Conservation (phyloP, 371 early-diverging fungal genomes). For the Syncephalastrum sp. region DNA sequence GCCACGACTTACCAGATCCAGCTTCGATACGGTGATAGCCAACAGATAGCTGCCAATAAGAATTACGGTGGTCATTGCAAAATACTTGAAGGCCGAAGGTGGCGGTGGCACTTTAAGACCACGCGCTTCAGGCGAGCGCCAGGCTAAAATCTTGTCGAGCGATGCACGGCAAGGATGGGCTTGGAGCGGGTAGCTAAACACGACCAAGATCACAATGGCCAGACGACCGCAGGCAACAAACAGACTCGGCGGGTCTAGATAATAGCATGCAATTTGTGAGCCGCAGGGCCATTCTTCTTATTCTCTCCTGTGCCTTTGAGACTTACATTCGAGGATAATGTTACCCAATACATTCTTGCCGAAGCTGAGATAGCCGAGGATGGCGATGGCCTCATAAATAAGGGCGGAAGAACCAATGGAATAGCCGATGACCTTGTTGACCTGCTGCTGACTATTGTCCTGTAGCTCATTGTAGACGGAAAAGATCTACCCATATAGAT, state of each 20-base stretch:
- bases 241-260: conserved; percentile 62
- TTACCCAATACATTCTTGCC: conserved; percentile 87
- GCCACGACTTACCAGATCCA: conserved; percentile 62
- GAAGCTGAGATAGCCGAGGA: conserved; percentile 95
- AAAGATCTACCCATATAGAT: conserved; percentile 64
- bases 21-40: conserved; percentile 73
- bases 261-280: not conserved
- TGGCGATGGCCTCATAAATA: conserved; percentile 90
- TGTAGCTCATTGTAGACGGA: conserved; percentile 90
- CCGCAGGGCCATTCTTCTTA: not conserved
- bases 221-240: conserved; percentile 85
- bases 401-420: conserved; percentile 80
- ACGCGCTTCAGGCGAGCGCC: conserved; percentile 24
- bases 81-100: conserved; percentile 54
- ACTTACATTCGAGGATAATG: conserved; percentile 84
- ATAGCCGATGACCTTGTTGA: conserved; percentile 66
- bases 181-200: conserved; percentile 98
- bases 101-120: conserved; percentile 29
- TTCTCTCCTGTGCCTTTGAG: not conserved
- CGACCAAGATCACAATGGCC: conserved; percentile 88
- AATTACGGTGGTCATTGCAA: conserved; percentile 69
- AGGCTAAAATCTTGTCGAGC: conserved; percentile 78
- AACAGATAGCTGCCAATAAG: conserved; percentile 69
- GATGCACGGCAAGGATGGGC: conserved; percentile 94
- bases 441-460: conserved; percentile 70